These are phyloP conservation scores for Saccharomycopsis babjevae DNA, from an alignment of 805 yeast genomes.

Conservation along the genomic window DNA sequence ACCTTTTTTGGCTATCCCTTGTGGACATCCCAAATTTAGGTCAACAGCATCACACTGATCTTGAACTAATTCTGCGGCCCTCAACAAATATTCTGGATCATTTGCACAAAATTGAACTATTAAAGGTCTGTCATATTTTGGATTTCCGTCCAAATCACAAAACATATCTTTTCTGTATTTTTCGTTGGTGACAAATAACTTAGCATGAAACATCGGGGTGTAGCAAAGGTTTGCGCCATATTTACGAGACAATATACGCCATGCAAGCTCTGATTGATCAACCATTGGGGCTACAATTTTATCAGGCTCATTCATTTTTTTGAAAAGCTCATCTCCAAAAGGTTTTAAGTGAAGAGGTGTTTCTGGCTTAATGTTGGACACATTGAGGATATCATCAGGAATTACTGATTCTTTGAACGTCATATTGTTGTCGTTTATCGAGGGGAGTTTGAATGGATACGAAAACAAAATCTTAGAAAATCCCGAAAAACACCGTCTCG, in stretches of 20 bases:
- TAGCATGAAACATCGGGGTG: conserved; percentile 95
- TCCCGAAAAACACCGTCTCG: neutral
- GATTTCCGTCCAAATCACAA: conserved; percentile 66
- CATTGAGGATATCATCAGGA: neutral
- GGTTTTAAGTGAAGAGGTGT: neutral
- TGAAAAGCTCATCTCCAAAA: conserved; percentile 6
- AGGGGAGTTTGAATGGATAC: neutral
- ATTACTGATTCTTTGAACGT: neutral
- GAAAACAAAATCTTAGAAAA: neutral
- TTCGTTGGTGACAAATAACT: conserved; percentile 74
- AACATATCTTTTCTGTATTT: conserved; percentile 73
- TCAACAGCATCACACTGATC: conserved; percentile 93
- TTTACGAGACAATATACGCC: conserved; percentile 78
- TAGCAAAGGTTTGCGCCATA: conserved; percentile 93
- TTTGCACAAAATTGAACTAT: conserved; percentile 96
- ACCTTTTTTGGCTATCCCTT: conserved; percentile 92
- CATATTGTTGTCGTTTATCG: neutral
- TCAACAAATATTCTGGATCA: conserved; percentile 72
- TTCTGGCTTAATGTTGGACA: neutral
- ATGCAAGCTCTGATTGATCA: conserved; percentile 90
- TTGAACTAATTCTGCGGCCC: conserved; percentile 74
- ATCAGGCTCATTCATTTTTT: conserved; percentile 36
- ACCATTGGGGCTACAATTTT: conserved; percentile 98
- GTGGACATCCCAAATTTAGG: conserved; percentile 94
- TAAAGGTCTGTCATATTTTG: conserved; percentile 64